Evolutionary conservation across 73 alveolate genomes (phyloP).

Genomic region (Tetrahymena borealis): DNA sequence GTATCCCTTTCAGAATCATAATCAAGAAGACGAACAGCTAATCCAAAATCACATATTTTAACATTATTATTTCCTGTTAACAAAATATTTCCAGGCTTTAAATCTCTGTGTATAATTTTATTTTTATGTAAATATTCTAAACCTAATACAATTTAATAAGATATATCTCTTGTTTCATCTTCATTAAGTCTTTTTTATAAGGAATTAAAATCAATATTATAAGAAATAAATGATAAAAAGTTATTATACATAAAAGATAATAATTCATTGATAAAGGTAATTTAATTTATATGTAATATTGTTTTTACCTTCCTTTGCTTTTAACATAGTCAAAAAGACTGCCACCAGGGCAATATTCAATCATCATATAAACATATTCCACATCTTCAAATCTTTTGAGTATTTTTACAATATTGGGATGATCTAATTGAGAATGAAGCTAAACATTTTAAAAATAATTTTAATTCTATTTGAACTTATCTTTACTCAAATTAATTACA

Average conservation of each 20-base stretch:
- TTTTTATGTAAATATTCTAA: constrained; percentile 31
- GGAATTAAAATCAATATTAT: no score
- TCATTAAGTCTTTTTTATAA: constrained; percentile 2
- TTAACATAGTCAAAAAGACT: background rate
- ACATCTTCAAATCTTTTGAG: constrained; percentile 11
- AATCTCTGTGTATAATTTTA: constrained; percentile 48
- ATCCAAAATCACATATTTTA: constrained; percentile 51
- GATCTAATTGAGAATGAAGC: constrained; percentile 6
- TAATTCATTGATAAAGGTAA: no score
- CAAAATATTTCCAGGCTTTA: constrained; percentile 51
- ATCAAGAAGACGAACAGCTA: constrained; percentile 75
- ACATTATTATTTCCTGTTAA: constrained; percentile 23
- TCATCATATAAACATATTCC: constrained; percentile 13
- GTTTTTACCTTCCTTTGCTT: background rate
- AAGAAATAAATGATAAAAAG: no score
- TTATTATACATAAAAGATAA: no score
- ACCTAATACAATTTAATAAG: background rate
- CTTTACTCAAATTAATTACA: background rate
- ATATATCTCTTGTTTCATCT: background rate
- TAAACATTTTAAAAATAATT: background rate
- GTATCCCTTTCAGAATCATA: constrained; percentile 87
- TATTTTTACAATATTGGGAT: background rate
- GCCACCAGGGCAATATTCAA: constrained; percentile 16
- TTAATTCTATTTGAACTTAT: background rate
- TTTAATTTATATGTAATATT: no score